phyloP scores from a whole-genome alignment of 306 rosid species.

The Benincasa hispida region DNA sequence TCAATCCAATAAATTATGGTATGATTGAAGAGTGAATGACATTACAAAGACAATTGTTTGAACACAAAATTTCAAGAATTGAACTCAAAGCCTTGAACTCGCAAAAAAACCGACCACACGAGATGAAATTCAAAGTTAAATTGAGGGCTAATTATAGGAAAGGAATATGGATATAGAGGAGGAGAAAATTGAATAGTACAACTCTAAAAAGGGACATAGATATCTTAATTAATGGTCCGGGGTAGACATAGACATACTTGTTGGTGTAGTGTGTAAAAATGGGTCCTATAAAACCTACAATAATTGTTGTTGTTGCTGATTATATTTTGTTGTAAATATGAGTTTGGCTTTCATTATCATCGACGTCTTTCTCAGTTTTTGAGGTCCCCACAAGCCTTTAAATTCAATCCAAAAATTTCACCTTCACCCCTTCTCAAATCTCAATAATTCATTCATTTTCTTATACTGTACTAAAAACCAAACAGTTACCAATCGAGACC shows the following conservation, averaged over 20 bases:
- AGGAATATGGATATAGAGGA: not conserved
- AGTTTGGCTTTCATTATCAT: conserved; percentile 21
- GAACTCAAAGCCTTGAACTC: too few species aligned
- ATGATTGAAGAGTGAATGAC: too few species aligned
- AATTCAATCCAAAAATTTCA: conserved; percentile 31
- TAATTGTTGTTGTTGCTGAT: conserved; percentile 27
- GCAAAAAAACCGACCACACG: not conserved
- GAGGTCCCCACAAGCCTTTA: conserved; percentile 23
- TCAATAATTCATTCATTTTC: not conserved
- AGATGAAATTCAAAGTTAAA: not conserved
- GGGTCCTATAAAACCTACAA: conserved; percentile 19
- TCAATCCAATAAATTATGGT: too few species aligned
- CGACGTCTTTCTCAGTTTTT: conserved; percentile 6
- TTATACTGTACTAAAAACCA: too few species aligned
- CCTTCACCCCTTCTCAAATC: conserved; percentile 10
- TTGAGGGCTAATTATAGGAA: not conserved
- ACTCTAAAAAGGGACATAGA: conserved; percentile 5
- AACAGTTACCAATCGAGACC: too few species aligned
- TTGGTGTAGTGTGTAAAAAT: not conserved
- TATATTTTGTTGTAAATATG: conserved; percentile 13
- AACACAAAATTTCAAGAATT: too few species aligned
- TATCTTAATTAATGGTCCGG: conserved; percentile 11
- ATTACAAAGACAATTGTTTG: too few species aligned
- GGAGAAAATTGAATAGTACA: conserved; percentile 9
- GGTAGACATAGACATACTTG: conserved; percentile 12